Conservation (phyloP, 805 yeast species). For the Saccharomycopsis fermentans region DNA sequence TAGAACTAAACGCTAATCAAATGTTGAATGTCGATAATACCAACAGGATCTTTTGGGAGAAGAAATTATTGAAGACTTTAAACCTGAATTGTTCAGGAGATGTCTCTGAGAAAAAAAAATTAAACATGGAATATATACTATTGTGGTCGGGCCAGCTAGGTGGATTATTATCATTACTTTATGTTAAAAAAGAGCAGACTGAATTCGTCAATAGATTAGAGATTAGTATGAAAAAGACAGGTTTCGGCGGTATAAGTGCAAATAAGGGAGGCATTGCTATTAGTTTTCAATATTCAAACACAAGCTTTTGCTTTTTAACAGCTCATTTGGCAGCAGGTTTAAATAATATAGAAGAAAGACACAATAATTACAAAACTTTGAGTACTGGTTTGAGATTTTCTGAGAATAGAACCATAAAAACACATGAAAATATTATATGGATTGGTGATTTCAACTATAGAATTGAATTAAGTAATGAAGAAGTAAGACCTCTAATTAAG, state of each 20-base stretch:
- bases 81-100: slow-evolving; percentile 27
- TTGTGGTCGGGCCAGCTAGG: slow-evolving; percentile 78
- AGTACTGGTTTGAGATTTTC: slow-evolving; percentile 57
- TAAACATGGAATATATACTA: slow-evolving; percentile 36
- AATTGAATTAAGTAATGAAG: slow-evolving; percentile 59
- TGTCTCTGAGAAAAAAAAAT: slow-evolving; percentile 10
- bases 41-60: slow-evolving; percentile 56
- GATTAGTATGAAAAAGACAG: slow-evolving; percentile 77
- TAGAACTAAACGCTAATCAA: slow-evolving; percentile 74
- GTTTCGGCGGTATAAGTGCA: slow-evolving; percentile 83
- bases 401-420: slow-evolving; percentile 47
- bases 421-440: slow-evolving; percentile 81
- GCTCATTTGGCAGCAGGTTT: slow-evolving; percentile 94
- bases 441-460: slow-evolving; percentile 92
- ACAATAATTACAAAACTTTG: slow-evolving; percentile 75
- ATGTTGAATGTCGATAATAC: slow-evolving; percentile 69
- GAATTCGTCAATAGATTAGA: slow-evolving; percentile 50
- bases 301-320: slow-evolving; percentile 67
- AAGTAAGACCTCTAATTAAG: slow-evolving; percentile 49
- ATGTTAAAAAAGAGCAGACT: slow-evolving; percentile 44
- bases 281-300: slow-evolving; percentile 52
- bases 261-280: slow-evolving; percentile 75
- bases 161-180: slow-evolving; percentile 67
- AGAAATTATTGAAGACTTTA: slow-evolving; percentile 39
- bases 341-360: slow-evolving; percentile 70